phyloP scores from a whole-genome alignment of 306 rosid species.

The Castanospermum australe region DNA sequence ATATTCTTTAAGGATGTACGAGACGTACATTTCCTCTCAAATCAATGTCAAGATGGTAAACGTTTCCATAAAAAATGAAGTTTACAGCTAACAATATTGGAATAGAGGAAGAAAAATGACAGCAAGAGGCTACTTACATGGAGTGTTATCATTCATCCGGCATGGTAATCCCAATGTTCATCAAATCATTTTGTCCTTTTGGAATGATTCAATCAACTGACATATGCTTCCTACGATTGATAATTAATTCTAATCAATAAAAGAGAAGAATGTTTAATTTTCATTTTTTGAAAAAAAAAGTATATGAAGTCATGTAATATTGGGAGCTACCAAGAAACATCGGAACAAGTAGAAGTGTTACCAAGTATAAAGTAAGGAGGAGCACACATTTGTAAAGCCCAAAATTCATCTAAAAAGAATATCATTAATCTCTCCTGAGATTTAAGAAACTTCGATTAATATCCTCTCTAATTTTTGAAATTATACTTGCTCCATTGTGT shows the following conservation, averaged over 20 bases:
- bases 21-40: too few relatives aligned
- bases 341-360: background rate
- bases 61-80: background rate
- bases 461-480: too few relatives aligned
- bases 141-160: background rate
- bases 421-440: too few relatives aligned
- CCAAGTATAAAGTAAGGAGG: too few relatives aligned
- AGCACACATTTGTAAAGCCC: too few relatives aligned
- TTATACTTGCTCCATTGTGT: too few relatives aligned
- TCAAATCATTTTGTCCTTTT: background rate
- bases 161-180: background rate
- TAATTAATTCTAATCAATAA: too few relatives aligned
- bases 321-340: background rate
- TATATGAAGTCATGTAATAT: background rate
- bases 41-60: background rate
- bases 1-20: too few relatives aligned
- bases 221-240: background rate
- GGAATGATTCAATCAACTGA: background rate
- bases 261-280: background rate
- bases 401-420: too few relatives aligned
- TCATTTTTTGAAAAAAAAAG: background rate
- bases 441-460: too few relatives aligned
- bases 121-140: background rate
- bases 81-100: background rate
- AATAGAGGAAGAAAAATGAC: background rate